Evolutionary conservation across 495 filamentous ascomycete species (phyloP), one percentile per base, ranked within the genome.

Genomic region (Neurospora tetrasperma): DNA sequence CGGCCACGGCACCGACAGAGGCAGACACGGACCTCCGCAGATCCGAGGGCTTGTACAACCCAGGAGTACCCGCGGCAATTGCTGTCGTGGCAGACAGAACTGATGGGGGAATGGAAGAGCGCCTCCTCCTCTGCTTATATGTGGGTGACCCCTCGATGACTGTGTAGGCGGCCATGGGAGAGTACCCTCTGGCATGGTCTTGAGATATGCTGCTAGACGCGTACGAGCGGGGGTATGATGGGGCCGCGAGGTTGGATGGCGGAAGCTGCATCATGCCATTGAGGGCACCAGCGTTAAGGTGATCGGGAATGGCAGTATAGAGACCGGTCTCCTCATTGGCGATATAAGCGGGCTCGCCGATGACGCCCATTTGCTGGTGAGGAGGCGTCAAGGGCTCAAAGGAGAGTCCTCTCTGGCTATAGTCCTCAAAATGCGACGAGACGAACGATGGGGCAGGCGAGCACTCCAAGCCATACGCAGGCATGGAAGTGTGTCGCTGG

Each of bases 81-180:
- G 89, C 88, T 69, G 90, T 87, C 71, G 90, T 85, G 42, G 90
- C 88, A 74, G 88, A 88, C 42, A 86, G 86, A 70, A 92, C 86
- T 44, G 89, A 88, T 14, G 94, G 92, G 20, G 93, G 91, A 70
- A 98, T 91, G 35, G 96, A 98, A 27, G 96, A 97, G 41, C 96
- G 91, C 74, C 96, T 89, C 78, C 96, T 88, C 73, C 96, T 89
- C 84, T 98, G 96, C 87, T 99, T 99, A 85, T 99, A 99, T 12
- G 95, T 97, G 35, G 96, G 96, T 7, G 96, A 99, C 27, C 96
- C 96, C 84, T 99, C 96, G 76, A 99, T 94, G 62, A 97, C 93
- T 16, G 94, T 95, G 85, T 97, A 99, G 71, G 94, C 90, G 54
- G 54, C 54, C 54, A 66, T 66, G 27, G 54, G 54, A 35, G 54